Percentiles rank a stretch among this genome's conserved stretches.
These are phyloP conservation scores for Candida glucosophila DNA, from an alignment of 1,139 yeast species.

Conservation along the genomic window DNA sequence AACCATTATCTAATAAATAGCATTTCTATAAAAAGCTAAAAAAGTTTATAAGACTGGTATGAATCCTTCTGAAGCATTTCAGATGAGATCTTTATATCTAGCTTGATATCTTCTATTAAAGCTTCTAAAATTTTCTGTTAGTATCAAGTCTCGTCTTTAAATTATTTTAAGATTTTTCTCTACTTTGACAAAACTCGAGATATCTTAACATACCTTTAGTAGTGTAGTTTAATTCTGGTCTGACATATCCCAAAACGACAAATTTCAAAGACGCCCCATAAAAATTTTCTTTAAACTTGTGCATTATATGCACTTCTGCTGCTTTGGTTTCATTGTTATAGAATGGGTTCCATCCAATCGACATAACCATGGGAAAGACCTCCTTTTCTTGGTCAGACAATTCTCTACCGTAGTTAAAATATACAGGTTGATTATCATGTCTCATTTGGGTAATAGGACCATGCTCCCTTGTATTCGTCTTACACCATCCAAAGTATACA, in stretches of 20 bases:
- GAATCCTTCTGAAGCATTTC: slow-evolving; percentile 27
- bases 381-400: slow-evolving; percentile 32
- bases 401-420: slow-evolving; percentile 53
- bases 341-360: slow-evolving; percentile 94
- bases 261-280: slow-evolving; percentile 75
- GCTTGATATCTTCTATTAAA: slow-evolving; percentile 72
- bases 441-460: slow-evolving; percentile 11
- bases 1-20: too few relatives aligned
- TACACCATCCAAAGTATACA: slow-evolving; percentile 83
- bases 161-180: too few relatives aligned
- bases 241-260: slow-evolving; percentile 73
- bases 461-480: slow-evolving; percentile 19
- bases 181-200: too few relatives aligned
- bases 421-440: slow-evolving; percentile 37
- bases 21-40: too few relatives aligned
- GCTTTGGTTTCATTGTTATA: slow-evolving; percentile 72
- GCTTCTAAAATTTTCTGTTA: slow-evolving; percentile 62
- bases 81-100: slow-evolving; percentile 65
- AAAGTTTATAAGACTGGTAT: slow-evolving; percentile 9
- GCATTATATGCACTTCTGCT: slow-evolving; percentile 82
- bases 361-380: slow-evolving; percentile 82
- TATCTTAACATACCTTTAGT: slow-evolving; percentile 45
- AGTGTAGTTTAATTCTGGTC: slow-evolving; percentile 86
- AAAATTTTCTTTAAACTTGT: slow-evolving; percentile 57
- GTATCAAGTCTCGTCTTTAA: too few relatives aligned